Percentiles rank a stretch among this genome's conserved stretches.
These are phyloP conservation scores for Cryptosporidium parvum DNA, from an alignment of 169 alveolate species.

Conservation along the genomic window DNA sequence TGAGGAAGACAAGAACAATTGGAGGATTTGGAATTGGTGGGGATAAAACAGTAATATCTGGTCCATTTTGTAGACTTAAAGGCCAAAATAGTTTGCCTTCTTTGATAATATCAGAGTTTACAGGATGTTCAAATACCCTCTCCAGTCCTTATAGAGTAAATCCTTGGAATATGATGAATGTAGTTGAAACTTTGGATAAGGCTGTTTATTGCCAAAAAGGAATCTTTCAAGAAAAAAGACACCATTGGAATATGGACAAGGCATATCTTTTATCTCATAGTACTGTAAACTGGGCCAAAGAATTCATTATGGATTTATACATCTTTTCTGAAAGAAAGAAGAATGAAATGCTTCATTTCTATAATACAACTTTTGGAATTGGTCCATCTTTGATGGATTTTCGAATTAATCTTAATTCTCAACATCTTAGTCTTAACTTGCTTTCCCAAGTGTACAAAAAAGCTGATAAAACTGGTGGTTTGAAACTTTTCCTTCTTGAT, in stretches of 20 bases:
- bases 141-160: constrained; percentile 82
- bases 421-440: constrained; percentile 25
- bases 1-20: not conserved
- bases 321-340: constrained; percentile 33
- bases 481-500: constrained; percentile 81
- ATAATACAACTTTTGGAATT: constrained; percentile 47
- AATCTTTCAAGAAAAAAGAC: constrained; percentile 17
- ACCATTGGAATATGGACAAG: constrained; percentile 57
- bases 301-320: constrained; percentile 44
- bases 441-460: constrained; percentile 35
- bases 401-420: constrained; percentile 24
- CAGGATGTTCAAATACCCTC: constrained; percentile 85
- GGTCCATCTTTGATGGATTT: constrained; percentile 53
- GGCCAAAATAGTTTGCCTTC: constrained; percentile 34
- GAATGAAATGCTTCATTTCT: constrained; percentile 50
- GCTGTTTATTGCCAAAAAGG: constrained; percentile 72
- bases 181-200: constrained; percentile 83
- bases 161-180: constrained; percentile 85
- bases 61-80: constrained; percentile 6
- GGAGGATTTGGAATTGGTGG: not conserved
- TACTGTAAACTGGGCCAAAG: constrained; percentile 66
- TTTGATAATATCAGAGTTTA: constrained; percentile 84
- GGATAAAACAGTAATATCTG: not conserved
- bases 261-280: constrained; percentile 58
- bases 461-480: not conserved